phyloP scores from a whole-genome alignment of 345 rosid genomes.

The Euphorbia pulcherrima region DNA sequence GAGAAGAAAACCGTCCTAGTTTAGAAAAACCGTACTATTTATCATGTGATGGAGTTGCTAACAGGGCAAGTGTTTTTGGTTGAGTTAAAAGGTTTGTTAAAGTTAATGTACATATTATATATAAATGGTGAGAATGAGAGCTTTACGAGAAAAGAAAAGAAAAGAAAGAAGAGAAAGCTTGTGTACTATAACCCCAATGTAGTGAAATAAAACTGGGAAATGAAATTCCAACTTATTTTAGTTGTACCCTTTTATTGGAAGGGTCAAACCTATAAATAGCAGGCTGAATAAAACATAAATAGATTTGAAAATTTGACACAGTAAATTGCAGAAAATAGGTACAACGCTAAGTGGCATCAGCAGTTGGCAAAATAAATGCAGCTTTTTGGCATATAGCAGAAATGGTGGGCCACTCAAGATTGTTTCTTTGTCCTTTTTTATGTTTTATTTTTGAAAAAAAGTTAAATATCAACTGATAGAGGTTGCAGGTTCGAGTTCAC shows the following conservation, averaged over 20 bases:
- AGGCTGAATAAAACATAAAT: neutral
- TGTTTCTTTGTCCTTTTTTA: conserved; percentile 15
- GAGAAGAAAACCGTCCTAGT: conserved; percentile 8
- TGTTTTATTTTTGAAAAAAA: too few relatives aligned
- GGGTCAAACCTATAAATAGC: neutral
- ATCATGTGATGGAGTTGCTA: conserved; percentile 15
- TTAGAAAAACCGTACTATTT: conserved; percentile 23
- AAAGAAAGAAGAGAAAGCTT: conserved; percentile 27
- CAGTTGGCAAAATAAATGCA: too few relatives aligned
- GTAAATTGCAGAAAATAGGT: neutral
- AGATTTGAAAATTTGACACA: neutral
- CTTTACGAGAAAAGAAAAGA: conserved; percentile 14
- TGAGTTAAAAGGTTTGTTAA: conserved; percentile 24
- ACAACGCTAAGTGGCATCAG: too few relatives aligned
- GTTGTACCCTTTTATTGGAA: neutral
- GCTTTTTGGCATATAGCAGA: neutral
- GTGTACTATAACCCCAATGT: too few relatives aligned
- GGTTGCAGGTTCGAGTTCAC: too few relatives aligned
- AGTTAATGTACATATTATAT: conserved; percentile 40
- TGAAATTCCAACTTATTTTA: conserved; percentile 17
- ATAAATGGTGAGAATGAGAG: conserved; percentile 22
- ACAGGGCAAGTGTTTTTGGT: conserved; percentile 15
- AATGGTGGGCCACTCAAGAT: conserved; percentile 2
- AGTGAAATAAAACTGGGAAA: conserved; percentile 44
- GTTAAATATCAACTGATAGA: too few relatives aligned